phyloP scores from a whole-genome alignment of 83 land plant genomes.

The Larix sibirica region DNA sequence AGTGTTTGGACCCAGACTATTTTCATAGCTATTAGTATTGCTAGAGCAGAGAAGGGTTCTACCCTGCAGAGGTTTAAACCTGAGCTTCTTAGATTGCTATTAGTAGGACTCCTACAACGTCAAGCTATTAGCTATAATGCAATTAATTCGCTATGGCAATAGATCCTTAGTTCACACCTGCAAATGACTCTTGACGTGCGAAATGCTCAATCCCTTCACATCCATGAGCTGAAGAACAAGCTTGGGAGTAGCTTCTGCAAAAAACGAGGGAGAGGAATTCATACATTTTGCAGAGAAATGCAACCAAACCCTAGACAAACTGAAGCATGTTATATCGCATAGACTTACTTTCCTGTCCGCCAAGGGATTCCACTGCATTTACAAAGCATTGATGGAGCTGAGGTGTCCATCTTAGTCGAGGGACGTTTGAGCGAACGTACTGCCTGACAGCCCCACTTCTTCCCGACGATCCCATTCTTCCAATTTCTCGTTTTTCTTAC shows the following conservation, averaged over 20 bases:
- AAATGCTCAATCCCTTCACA: conserved; percentile 58
- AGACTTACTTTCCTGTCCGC: conserved; percentile 68
- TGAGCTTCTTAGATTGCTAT: too few species aligned
- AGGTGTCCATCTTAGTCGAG: conserved; percentile 74
- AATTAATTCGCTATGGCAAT: too few species aligned
- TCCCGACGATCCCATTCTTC: too few species aligned
- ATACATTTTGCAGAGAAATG: background rate
- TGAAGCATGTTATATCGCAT: too few species aligned
- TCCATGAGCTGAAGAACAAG: conserved; percentile 53
- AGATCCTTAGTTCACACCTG: conserved; percentile 32
- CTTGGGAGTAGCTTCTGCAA: conserved; percentile 64
- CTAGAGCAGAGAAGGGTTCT: too few species aligned
- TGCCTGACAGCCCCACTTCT: conserved; percentile 35
- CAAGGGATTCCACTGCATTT: conserved; percentile 58
- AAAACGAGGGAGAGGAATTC: background rate
- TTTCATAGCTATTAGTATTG: too few species aligned
- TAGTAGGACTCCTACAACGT: too few species aligned
- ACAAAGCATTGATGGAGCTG: conserved; percentile 75
- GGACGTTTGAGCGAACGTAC: conserved; percentile 64
- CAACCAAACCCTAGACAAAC: too few species aligned
- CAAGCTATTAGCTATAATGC: too few species aligned
- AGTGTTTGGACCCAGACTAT: too few species aligned
- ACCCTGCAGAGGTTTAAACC: too few species aligned
- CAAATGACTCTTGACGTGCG: conserved; percentile 68
- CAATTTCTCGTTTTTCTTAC: too few species aligned